phyloP scores from a whole-genome alignment of 2,329 filamentous ascomycete species.

The Zymoseptoria brevis region DNA sequence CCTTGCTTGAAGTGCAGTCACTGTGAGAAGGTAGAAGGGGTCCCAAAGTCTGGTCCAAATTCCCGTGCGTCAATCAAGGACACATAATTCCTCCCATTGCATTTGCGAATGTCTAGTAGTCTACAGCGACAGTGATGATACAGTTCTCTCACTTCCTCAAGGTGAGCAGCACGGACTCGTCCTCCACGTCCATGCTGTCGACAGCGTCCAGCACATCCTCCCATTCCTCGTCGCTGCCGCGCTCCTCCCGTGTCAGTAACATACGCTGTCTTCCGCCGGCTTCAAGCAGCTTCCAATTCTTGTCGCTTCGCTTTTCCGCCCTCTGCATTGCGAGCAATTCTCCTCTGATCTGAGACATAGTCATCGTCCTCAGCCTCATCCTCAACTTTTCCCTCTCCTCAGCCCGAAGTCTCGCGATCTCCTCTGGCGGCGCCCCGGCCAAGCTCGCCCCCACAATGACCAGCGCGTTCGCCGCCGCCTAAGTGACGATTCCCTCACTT shows the following conservation, averaged over 20 bases:
- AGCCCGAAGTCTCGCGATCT: background rate
- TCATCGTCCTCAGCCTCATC: background rate
- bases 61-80: background rate
- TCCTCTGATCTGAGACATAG: background rate
- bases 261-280: background rate
- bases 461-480: background rate
- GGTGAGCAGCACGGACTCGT: background rate
- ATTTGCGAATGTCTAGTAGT: background rate
- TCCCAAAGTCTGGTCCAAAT: background rate
- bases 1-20: background rate
- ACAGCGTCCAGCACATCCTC: background rate
- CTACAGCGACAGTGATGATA: background rate
- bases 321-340: background rate
- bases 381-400: background rate
- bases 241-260: background rate
- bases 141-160: background rate
- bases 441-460: background rate
- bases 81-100: background rate
- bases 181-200: background rate
- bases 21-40: background rate
- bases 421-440: background rate
- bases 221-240: background rate
- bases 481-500: constrained; percentile 1
- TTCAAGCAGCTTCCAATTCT: background rate
- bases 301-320: background rate